Evolutionary conservation across 495 filamentous ascomycete species (phyloP), one percentile per base, ranked within the genome.

Genomic region (Lophiotrema nucula): DNA sequence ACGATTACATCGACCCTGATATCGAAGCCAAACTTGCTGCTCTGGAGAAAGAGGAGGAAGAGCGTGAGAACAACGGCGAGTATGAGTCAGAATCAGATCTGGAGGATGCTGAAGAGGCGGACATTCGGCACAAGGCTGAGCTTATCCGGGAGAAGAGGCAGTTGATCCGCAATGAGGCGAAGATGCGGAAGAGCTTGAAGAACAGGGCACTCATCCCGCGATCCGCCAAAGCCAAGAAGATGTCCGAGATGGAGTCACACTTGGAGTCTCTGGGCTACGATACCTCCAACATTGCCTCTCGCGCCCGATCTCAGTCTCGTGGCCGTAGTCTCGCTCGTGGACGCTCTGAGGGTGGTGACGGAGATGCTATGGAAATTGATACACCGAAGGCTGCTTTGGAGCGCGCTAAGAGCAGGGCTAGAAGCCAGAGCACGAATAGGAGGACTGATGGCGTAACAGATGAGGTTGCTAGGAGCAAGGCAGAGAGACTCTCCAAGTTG

Each of bases 1-100:
- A 89, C 77, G 93, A 98, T 70, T 98, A 87, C 70, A 84, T 97
- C 69, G 93, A 97, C 64, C 92, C 93, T 0, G 93, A 98, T 55
- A 97, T 98, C 72, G 93, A 96, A 64, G 79, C 81, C 56, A 97
- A 92, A 74, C 80, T 98, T 35, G 84, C 84, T 24, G 89, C 90
- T 41, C 79, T 98, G 33, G 93, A 98, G 71, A 91, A 89, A 53
- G 93, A 98, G 67, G 93, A 98, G 67, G 92, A 96, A 74, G 84
- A 85, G 50, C 80, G 97, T 2, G 83, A 96, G 74, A 86, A 83
- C 12, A 84, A 89, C 31, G 91, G 91, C 41, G 92, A 83, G 77
- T 93, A 95, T 73, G 81, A 88, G 1, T 81, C 82, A 57, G 77
- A 82, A 54, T 71, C 67, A n/a, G 65, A 73, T 16, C 68, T 77